Base-by-base conservation (phyloP, 2,329 filamentous ascomycete species). In the Diaporthe ilicicola region DNA sequence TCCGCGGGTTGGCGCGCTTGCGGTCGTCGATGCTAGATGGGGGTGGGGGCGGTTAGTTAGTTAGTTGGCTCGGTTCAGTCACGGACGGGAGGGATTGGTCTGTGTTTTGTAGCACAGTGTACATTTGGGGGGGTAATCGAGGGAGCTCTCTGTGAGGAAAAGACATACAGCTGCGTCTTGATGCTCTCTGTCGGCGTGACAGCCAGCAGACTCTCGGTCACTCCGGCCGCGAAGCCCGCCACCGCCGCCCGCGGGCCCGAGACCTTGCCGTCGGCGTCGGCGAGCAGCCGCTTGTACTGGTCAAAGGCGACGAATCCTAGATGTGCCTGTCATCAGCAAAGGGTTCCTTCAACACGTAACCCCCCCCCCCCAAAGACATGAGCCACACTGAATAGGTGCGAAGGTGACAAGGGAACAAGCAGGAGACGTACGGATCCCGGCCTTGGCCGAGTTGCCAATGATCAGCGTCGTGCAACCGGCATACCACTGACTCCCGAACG, bases 141-240 rank as follows among this genome's bases (percentile, higher is more conserved):
- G n/a, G n/a, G n/a, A n/a, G n/a, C n/a, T n/a, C n/a, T n/a, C n/a
- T n/a, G n/a, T 8, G 4, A 27, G 27, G n/a, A 22, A 1, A 66
- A 74, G 19, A 74, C 84, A 67, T 80, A 93, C 88, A 99, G 85
- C 76, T 97, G 97, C 64, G 96, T 99, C 87, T 99, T 99, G 83
- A 99, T 98, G 78, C 94, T 97, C 84, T 99, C 96, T 71, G 97
- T 98, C 0, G 96, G 96, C 42, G 96, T 99, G 42, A 99, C 96
- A 13, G 96, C 96, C 3, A 99, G 84, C 65, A 98, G 84, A 4
- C 93, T 97, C 84, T 99, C 96, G 3, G 95, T 98, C 65, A 97
- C 93, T 70, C 96, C 96, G 10, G 96, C 96, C 71, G 95, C 94
- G 78, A 99, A 97, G 3, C 96, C 96, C 50, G 95, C 95, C 71